phyloP scores from a whole-genome alignment of 495 filamentous ascomycete species.

The Melanomma pulvis-pyrius region DNA sequence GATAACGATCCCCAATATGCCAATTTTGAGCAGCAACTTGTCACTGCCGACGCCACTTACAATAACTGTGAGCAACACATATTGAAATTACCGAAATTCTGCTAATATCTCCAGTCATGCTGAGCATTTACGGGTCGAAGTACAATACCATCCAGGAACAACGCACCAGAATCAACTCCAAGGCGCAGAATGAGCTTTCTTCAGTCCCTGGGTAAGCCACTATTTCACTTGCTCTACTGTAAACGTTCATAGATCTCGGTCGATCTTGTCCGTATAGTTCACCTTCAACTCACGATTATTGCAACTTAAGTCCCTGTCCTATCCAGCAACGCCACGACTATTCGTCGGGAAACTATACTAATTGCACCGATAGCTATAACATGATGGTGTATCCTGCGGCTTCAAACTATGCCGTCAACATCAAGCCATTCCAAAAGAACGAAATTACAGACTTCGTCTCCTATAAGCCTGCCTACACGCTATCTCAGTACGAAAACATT shows the following conservation, averaged over 20 bases:
- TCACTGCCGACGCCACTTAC: constrained; percentile 16
- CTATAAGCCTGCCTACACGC: constrained; percentile 9
- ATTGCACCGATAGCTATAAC: constrained; percentile 23
- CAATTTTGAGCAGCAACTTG: constrained; percentile 13
- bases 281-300: background rate
- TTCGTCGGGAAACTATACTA: constrained; percentile 3
- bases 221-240: background rate
- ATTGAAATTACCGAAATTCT: background rate
- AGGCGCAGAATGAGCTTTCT: constrained; percentile 15
- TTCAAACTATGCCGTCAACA: background rate
- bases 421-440: constrained; percentile 15
- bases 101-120: constrained; percentile 1
- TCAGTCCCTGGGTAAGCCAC: constrained; percentile 10
- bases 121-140: constrained; percentile 14
- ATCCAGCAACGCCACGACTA: background rate
- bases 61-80: constrained; percentile 6
- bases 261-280: background rate
- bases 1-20: constrained; percentile 24
- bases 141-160: constrained; percentile 22
- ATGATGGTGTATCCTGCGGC: constrained; percentile 22
- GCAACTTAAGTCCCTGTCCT: background rate
- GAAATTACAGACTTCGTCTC: constrained; percentile 23
- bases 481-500: constrained; percentile 5
- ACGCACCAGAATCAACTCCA: constrained; percentile 18
- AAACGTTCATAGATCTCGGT: background rate